Evolutionary conservation across 2,329 filamentous ascomycete species (phyloP), one percentile per base, ranked within the genome.

Genomic region (Fusarium devonianum): DNA sequence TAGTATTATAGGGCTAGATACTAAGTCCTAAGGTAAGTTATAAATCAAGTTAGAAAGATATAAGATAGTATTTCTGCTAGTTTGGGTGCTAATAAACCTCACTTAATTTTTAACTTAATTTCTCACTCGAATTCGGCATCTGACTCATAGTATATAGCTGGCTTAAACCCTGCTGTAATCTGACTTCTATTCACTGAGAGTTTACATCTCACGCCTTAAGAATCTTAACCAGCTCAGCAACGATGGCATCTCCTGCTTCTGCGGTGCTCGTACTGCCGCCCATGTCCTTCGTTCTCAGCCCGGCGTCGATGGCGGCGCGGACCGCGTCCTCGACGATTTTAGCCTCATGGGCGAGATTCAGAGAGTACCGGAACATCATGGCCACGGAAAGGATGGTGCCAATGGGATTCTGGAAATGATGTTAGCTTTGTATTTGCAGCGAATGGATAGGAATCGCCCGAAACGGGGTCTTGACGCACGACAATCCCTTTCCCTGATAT

Each of bases 281-380:
- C 61, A 97, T 90, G 70, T 96, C 92, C 68, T 83, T 86, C 10
- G 92, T 96, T 56, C 84, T 79, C 37, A 91, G 73, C 25, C 90
- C 90, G 49, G 79, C 81, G 71, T 96, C 91, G 58, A 96, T 87
- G 39, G 89, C 87, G 50, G 81, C 83, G 70, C 83, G 83, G 35
- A 95, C 91, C 2, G 92, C 91, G 55, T 86, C 79, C 74, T 96
- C 91, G 57, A 96, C 84, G 35, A 86, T 84, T 48, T 82, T 80
- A 16, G 91, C 88, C 72, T 96, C 87, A 42, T 83, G 79, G 26
- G 88, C 85, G 64, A 90, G 82, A 65, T 84, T 84, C 52, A 96
- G 82, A 22, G 90, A 95, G 78, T 96, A 96, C 68, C 91, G 88
- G 68, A 96, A 82, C 88, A 97, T 89, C 91, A 96, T 95, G 67